Conservation (phyloP, 345 rosid genomes). For the Abelmoschus esculentus region DNA sequence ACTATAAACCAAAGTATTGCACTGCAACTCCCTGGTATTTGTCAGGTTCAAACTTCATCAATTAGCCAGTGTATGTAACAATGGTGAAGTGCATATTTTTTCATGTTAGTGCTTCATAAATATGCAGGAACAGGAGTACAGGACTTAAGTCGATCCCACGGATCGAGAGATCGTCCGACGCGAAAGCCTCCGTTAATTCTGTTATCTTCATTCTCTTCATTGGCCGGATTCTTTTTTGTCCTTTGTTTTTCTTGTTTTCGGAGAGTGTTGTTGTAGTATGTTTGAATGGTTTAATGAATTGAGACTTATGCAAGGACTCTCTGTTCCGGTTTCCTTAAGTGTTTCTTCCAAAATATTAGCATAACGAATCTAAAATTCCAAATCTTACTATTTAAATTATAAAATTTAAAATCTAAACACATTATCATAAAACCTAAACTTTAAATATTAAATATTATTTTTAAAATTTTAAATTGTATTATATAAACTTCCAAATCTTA, state of each 20-base stretch:
- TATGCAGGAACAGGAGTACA: conserved; percentile 6
- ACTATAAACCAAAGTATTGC: conserved; percentile 61
- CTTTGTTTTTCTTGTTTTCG: neutral
- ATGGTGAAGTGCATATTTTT: neutral
- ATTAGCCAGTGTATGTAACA: conserved; percentile 57
- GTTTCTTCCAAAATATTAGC: no score
- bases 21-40: conserved; percentile 53
- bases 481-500: no score
- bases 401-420: no score
- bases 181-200: neutral
- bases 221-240: neutral
- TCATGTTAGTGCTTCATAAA: neutral
- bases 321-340: neutral
- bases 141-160: conserved; percentile 2
- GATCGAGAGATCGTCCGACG: neutral
- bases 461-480: no score
- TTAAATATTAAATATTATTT: no score
- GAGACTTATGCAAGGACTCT: neutral
- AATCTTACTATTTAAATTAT: no score
- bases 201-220: conserved; percentile 10
- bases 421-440: no score
- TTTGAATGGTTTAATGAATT: neutral
- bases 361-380: no score
- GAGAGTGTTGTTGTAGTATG: neutral
- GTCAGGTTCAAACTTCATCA: conserved; percentile 54